Conservation (phyloP, 441 rosid species). For the Populus hybrid region DNA sequence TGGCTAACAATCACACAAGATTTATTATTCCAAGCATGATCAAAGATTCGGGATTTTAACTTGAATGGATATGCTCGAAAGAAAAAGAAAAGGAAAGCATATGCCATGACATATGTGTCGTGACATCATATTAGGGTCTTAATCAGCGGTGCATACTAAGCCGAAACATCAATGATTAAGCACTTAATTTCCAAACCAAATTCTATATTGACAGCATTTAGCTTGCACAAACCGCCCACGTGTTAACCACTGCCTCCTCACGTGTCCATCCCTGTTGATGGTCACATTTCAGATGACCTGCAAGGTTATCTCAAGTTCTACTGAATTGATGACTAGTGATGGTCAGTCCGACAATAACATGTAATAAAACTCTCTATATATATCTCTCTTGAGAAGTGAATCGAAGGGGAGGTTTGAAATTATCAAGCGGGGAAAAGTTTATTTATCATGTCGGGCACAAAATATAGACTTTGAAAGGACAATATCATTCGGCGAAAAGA, state of each 20-base stretch:
- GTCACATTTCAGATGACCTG: background rate
- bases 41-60: no score
- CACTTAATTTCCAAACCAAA: background rate
- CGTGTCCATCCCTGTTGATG: background rate
- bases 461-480: background rate
- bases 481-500: background rate
- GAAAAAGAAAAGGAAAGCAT: background rate
- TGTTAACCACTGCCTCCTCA: conserved; percentile 15
- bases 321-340: background rate
- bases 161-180: conserved; percentile 9
- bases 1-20: no score
- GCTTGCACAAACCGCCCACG: conserved; percentile 11
- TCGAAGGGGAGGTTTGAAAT: background rate
- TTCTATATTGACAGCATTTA: background rate
- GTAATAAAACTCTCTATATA: background rate
- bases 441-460: background rate
- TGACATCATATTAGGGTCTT: background rate
- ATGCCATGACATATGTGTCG: conserved; percentile 1
- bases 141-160: background rate
- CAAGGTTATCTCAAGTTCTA: background rate
- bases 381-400: background rate
- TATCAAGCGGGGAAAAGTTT: background rate
- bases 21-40: no score
- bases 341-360: background rate
- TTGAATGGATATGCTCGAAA: no score